These are phyloP conservation scores for Scheffersomyces lignicola DNA, from an alignment of 1,139 yeast genomes.

Conservation along the genomic window DNA sequence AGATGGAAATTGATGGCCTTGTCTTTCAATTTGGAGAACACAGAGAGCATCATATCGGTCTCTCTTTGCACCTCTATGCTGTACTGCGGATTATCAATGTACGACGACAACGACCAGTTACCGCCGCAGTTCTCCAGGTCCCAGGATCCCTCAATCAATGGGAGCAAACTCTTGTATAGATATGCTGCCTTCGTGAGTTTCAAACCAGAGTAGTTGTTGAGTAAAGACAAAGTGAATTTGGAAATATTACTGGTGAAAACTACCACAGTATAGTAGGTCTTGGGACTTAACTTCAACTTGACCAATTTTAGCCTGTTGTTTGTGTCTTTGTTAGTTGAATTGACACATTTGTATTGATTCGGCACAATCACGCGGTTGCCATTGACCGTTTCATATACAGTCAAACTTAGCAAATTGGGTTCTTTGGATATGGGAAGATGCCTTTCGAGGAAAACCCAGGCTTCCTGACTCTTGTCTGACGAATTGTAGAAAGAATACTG, in stretches of 20 bases:
- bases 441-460: slow-evolving; percentile 54
- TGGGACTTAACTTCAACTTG: slow-evolving; percentile 25
- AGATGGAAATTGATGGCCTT: slow-evolving; percentile 40
- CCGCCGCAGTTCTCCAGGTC: slow-evolving; percentile 53
- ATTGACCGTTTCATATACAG: slow-evolving; percentile 28
- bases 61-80: slow-evolving; percentile 23
- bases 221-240: slow-evolving; percentile 39
- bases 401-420: slow-evolving; percentile 24
- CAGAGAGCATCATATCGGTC: slow-evolving; percentile 20
- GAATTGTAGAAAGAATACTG: slow-evolving; percentile 48
- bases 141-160: slow-evolving; percentile 49
- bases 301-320: slow-evolving; percentile 29
- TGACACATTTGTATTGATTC: slow-evolving; percentile 26
- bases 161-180: slow-evolving; percentile 18
- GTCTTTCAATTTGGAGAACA: slow-evolving; percentile 23
- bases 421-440: slow-evolving; percentile 23
- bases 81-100: slow-evolving; percentile 65
- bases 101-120: slow-evolving; percentile 50
- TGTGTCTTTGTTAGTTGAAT: slow-evolving; percentile 20
- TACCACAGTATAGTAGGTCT: slow-evolving; percentile 24
- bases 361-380: slow-evolving; percentile 35
- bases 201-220: slow-evolving; percentile 28
- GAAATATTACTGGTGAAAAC: slow-evolving; percentile 22
- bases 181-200: slow-evolving; percentile 23
- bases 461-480: slow-evolving; percentile 24